Evolutionary conservation across 257 asterid species (phyloP).

Genomic region (Paraleonurus japonicus): DNA sequence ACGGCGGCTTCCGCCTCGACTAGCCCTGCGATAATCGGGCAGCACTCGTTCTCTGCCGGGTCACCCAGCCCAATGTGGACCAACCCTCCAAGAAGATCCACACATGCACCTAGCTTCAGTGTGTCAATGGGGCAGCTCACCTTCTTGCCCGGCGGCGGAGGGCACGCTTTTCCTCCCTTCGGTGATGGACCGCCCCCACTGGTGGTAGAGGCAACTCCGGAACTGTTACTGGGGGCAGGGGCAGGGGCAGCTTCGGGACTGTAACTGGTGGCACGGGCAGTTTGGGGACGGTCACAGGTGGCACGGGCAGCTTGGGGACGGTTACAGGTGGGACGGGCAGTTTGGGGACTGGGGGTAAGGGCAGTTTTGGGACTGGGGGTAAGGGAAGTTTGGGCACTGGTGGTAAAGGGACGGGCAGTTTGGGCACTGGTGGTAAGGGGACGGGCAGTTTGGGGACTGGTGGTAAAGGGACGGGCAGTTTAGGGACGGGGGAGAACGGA

Average conservation of each 20-base stretch:
- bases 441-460: constrained; percentile 17
- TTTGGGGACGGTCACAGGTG: constrained; percentile 16
- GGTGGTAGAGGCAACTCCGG: constrained; percentile 19
- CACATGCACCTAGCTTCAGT: constrained; percentile 76
- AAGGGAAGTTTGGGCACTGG: constrained; percentile 28
- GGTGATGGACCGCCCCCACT: not conserved
- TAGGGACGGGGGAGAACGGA: constrained; percentile 6
- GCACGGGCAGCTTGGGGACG: constrained; percentile 11
- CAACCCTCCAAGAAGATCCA: constrained; percentile 82
- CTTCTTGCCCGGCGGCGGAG: constrained; percentile 20
- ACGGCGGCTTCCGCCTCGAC: constrained; percentile 69
- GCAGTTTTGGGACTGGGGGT: constrained; percentile 15
- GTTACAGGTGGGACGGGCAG: constrained; percentile 20
- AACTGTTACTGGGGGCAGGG: constrained; percentile 5
- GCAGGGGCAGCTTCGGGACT: constrained; percentile 33
- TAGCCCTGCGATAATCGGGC: constrained; percentile 69
- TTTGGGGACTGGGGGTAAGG: constrained; percentile 6
- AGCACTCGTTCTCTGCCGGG: constrained; percentile 69
- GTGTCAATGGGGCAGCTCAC: constrained; percentile 69
- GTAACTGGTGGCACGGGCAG: constrained; percentile 26
- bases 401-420: constrained; percentile 4
- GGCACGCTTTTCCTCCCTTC: not conserved
- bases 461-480: constrained; percentile 6
- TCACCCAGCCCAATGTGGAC: constrained; percentile 68
- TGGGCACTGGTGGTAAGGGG: not conserved